phyloP scores from a whole-genome alignment of 106 monocot genomes.

The Allium fistulosum region DNA sequence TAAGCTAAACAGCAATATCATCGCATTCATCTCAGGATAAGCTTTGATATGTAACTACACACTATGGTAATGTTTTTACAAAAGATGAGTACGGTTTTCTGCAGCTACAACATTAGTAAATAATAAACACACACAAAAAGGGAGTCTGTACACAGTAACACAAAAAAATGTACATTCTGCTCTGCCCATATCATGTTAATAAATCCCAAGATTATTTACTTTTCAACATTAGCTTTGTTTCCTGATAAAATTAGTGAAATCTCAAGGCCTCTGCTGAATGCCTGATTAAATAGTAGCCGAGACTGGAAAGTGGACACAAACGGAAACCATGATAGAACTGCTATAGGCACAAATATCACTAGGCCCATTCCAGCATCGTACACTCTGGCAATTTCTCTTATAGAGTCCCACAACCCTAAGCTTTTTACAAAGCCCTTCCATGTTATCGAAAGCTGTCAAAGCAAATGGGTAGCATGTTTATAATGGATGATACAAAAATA shows the following conservation, averaged over 20 bases:
- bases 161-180: neutral
- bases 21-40: too few species aligned
- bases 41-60: too few species aligned
- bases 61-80: too few species aligned
- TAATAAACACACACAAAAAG: too few species aligned
- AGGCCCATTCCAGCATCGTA: constrained; percentile 99
- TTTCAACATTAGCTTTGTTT: constrained; percentile 92
- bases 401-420: constrained; percentile 68
- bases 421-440: constrained; percentile 55
- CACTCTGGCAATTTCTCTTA: constrained; percentile 82
- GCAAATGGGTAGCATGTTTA: too few species aligned
- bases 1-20: neutral
- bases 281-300: constrained; percentile 92
- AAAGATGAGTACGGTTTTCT: too few species aligned
- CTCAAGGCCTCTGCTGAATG: constrained; percentile 94
- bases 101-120: too few species aligned
- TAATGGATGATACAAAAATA: too few species aligned
- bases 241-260: constrained; percentile 94
- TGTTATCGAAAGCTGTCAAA: constrained; percentile 64
- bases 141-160: neutral
- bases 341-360: constrained; percentile 75
- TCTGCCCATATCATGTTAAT: neutral
- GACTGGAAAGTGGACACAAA: constrained; percentile 96
- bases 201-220: constrained; percentile 2
- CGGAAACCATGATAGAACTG: constrained; percentile 92